A percentile compares a stretch with the other conserved stretches of the same genome.
Conservation (phyloP, 768 basidiomycete species). For the Leucocoprinus sp. region DNA sequence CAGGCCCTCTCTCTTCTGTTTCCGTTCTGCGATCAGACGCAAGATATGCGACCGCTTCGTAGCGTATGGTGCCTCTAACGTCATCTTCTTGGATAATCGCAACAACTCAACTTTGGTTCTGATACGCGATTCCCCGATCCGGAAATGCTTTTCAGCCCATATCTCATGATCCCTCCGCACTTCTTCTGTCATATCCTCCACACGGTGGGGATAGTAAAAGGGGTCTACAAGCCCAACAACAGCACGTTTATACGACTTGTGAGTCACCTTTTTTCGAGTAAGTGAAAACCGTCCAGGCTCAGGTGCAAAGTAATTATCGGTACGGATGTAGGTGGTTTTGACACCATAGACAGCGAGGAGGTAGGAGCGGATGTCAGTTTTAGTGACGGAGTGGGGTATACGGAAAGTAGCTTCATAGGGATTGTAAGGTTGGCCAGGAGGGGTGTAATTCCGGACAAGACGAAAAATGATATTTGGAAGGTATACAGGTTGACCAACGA, state of each 20-base stretch:
- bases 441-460: constrained; percentile 78
- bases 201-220: constrained; percentile 83
- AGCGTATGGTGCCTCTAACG: constrained; percentile 29
- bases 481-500: constrained; percentile 79
- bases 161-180: constrained; percentile 48
- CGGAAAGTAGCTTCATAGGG: constrained; percentile 95
- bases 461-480: constrained; percentile 83
- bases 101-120: constrained; percentile 31
- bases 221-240: constrained; percentile 88
- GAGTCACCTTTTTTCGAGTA: constrained; percentile 24
- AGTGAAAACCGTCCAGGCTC: constrained; percentile 24
- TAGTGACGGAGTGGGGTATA: constrained; percentile 81
- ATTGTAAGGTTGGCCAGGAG: constrained; percentile 73
- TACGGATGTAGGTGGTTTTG: constrained; percentile 87
- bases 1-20: constrained; percentile 31
- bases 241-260: constrained; percentile 80
- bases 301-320: constrained; percentile 79
- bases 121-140: constrained; percentile 29
- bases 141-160: constrained; percentile 59
- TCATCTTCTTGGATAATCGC: constrained; percentile 30
- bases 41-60: constrained; percentile 40
- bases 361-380: constrained; percentile 86
- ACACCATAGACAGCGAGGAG: constrained; percentile 82
- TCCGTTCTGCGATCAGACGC: constrained; percentile 33
- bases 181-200: constrained; percentile 66